Evolutionary conservation across 768 basidiomycete species (phyloP).

Genomic region (Suillus plorans): DNA sequence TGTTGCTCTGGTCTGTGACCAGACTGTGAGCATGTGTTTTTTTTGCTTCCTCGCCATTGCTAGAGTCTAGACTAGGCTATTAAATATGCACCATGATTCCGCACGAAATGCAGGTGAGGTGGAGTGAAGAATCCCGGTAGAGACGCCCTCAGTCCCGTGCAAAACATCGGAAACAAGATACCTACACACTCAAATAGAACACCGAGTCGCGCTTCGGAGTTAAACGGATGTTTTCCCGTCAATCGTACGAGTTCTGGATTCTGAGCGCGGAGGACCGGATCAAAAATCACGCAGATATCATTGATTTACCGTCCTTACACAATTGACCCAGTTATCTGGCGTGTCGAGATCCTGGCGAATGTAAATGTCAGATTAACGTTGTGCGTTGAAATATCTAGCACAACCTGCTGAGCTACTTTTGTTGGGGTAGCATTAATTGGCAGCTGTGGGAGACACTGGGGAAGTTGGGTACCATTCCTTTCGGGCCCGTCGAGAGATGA

Average conservation of each 20-base stretch:
- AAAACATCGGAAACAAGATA: background rate
- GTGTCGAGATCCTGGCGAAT: constrained; percentile 32
- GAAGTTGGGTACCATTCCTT: constrained; percentile 23
- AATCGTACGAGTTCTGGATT: constrained; percentile 44
- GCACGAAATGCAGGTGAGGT: constrained; percentile 53
- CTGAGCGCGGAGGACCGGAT: constrained; percentile 11
- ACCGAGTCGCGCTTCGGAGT: constrained; percentile 49
- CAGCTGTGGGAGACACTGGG: constrained; percentile 21
- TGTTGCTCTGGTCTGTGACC: background rate
- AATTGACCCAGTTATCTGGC: constrained; percentile 42
- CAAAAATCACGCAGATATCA: background rate
- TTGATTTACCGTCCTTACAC: constrained; percentile 21
- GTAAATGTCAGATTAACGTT: background rate
- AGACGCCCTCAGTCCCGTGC: background rate
- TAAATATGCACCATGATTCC: constrained; percentile 52
- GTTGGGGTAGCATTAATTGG: constrained; percentile 21
- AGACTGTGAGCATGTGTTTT: background rate
- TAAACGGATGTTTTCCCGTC: constrained; percentile 65
- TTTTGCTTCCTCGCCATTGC: too few relatives aligned
- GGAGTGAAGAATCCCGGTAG: constrained; percentile 55
- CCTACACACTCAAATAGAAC: constrained; percentile 41
- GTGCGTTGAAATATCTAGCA: background rate
- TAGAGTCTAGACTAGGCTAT: too few relatives aligned
- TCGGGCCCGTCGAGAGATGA: constrained; percentile 17
- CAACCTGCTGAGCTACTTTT: constrained; percentile 24